phyloP scores from a whole-genome alignment of 768 basidiomycete species.

The Amanita pallidorosea region DNA sequence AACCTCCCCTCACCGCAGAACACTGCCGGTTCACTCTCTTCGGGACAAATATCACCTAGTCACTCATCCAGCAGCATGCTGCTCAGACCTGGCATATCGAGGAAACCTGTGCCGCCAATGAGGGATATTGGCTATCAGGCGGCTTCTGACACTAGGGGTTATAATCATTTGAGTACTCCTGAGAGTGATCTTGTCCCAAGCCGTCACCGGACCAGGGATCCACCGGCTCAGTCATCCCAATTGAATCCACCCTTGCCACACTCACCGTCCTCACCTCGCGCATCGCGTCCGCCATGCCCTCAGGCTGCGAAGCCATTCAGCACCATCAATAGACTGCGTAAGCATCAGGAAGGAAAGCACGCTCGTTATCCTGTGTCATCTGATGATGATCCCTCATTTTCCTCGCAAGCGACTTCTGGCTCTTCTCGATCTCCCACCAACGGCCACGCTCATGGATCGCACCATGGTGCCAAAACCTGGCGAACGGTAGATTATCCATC shows the following conservation, averaged over 20 bases:
- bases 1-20: not conserved
- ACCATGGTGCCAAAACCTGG: not conserved
- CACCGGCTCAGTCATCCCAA: not conserved
- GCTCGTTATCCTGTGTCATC: not conserved
- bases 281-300: not conserved
- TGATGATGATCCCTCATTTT: not conserved
- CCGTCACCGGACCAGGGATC: not conserved
- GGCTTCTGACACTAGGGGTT: not conserved
- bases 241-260: not conserved
- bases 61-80: not conserved
- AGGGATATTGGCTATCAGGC: conserved; percentile 1
- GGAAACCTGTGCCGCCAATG: not conserved
- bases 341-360: conserved; percentile 2
- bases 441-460: not conserved
- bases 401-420: not conserved
- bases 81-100: not conserved
- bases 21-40: not conserved
- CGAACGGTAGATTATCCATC: conserved; percentile 4
- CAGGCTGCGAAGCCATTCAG: not conserved
- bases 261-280: not conserved
- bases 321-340: conserved; percentile 2
- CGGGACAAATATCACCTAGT: not conserved
- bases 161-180: not conserved
- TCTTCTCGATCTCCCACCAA: not conserved
- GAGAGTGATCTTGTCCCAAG: not conserved